phyloP scores from a whole-genome alignment of 345 rosid species.

The Camelina neglecta region DNA sequence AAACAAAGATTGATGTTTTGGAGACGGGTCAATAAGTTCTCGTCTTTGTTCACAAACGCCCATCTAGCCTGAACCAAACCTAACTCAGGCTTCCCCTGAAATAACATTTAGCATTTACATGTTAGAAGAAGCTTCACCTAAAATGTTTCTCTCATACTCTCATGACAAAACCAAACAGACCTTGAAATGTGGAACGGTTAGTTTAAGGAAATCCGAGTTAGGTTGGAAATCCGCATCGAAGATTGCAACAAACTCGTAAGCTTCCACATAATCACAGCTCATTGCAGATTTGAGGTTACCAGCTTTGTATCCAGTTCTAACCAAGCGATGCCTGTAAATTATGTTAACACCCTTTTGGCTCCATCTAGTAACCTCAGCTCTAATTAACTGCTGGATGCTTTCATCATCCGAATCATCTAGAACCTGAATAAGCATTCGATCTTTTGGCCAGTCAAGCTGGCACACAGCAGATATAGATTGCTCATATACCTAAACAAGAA shows the following conservation, averaged over 20 bases:
- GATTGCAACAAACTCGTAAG: conserved; percentile 81
- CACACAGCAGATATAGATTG: conserved; percentile 86
- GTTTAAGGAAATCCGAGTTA: conserved; percentile 65
- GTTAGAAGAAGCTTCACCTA: conserved; percentile 16
- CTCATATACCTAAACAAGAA: conserved; percentile 64
- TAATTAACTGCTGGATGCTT: conserved; percentile 66
- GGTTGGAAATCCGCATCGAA: conserved; percentile 90
- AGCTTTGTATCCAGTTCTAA: conserved; percentile 86
- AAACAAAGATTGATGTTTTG: conserved; percentile 81
- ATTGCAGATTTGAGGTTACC: conserved; percentile 92
- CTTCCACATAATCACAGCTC: conserved; percentile 73
- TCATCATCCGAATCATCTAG: conserved; percentile 80
- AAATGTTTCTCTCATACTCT: not conserved
- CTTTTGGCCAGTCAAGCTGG: conserved; percentile 82
- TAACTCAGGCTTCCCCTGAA: conserved; percentile 71
- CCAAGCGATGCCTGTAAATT: conserved; percentile 65
- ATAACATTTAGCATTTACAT: conserved; percentile 4
- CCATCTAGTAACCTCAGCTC: conserved; percentile 67
- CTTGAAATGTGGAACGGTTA: conserved; percentile 81
- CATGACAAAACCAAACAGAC: conserved; percentile 41
- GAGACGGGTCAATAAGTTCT: conserved; percentile 81
- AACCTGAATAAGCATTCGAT: conserved; percentile 65
- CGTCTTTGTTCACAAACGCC: conserved; percentile 83
- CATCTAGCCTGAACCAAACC: conserved; percentile 86
- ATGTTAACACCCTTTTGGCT: conserved; percentile 68